A percentile compares a stretch with the other conserved stretches of the same genome.
Evolutionary conservation across 129 eudicot genomes (phyloP).

Genomic region (Ambrosia trifida): DNA sequence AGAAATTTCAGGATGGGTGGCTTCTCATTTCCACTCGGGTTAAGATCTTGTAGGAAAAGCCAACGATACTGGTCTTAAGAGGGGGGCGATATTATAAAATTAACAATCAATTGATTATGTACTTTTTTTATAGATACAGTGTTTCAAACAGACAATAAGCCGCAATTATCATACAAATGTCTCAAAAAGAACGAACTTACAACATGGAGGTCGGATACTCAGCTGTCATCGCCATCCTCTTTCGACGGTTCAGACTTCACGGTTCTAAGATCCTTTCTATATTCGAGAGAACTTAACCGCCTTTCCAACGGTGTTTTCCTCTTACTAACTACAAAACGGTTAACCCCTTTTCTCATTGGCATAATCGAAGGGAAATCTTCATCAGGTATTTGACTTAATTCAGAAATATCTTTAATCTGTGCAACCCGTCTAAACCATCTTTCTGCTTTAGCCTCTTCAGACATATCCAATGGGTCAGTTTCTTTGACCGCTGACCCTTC

Average conservation of each 20-base stretch:
- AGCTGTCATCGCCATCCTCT: constrained; percentile 44
- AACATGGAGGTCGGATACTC: constrained; percentile 4
- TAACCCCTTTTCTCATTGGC: constrained; percentile 98
- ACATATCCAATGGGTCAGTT: constrained; percentile 86
- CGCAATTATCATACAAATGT: constrained; percentile 17
- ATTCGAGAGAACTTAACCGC: constrained; percentile 66
- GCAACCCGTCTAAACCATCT: constrained; percentile 94
- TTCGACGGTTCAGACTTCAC: constrained; percentile 45
- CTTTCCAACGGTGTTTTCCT: constrained; percentile 88
- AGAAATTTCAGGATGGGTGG: background rate
- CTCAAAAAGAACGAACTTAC: constrained; percentile 18
- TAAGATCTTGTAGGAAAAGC: too few species aligned
- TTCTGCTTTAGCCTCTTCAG: constrained; percentile 96
- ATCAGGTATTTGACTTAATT: constrained; percentile 88
- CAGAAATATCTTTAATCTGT: constrained; percentile 87
- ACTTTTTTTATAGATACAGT: background rate
- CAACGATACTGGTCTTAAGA: background rate
- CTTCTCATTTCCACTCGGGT: too few species aligned
- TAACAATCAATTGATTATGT: background rate
- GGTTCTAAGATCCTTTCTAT: constrained; percentile 57
- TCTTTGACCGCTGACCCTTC: constrained; percentile 97
- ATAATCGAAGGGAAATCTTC: constrained; percentile 95
- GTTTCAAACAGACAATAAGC: constrained; percentile 6
- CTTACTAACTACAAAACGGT: constrained; percentile 94
- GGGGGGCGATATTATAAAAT: background rate